Percentiles rank a stretch among this genome's conserved stretches.
phyloP scores from a whole-genome alignment of 371 early-diverging fungal species.

The Mucor indicus region DNA sequence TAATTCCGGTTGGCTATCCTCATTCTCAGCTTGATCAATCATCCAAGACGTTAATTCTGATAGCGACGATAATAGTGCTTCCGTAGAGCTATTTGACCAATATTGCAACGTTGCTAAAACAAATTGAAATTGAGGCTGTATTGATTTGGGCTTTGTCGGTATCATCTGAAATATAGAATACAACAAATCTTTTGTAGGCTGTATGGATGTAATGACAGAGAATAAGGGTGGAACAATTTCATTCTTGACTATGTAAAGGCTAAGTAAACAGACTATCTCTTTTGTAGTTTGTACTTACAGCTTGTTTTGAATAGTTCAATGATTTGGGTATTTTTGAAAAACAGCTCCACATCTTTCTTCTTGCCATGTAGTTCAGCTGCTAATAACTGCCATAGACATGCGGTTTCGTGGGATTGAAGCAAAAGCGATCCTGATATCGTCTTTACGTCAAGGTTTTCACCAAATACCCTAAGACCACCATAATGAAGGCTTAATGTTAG shows the following conservation, averaged over 20 bases:
- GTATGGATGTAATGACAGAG: constrained; percentile 14
- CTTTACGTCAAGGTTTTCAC: constrained; percentile 18
- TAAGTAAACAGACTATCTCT: not conserved
- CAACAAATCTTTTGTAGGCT: constrained; percentile 21
- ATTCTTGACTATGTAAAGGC: constrained; percentile 4
- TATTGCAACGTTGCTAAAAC: constrained; percentile 10
- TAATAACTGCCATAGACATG: constrained; percentile 29
- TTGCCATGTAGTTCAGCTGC: constrained; percentile 30
- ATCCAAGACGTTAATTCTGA: not conserved
- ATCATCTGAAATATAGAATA: constrained; percentile 12
- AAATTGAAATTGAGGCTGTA: constrained; percentile 7
- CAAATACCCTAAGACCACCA: constrained; percentile 23
- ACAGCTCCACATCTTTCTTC: constrained; percentile 6
- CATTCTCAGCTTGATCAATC: constrained; percentile 6
- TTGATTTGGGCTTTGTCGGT: not conserved
- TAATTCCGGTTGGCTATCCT: not conserved
- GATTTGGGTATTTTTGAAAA: constrained; percentile 15
- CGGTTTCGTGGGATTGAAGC: constrained; percentile 22
- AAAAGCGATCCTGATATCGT: constrained; percentile 5
- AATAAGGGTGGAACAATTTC: constrained; percentile 21
- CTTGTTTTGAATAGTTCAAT: constrained; percentile 14
- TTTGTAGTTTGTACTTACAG: constrained; percentile 8
- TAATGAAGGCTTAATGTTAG: constrained; percentile 15
- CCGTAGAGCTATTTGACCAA: constrained; percentile 5
- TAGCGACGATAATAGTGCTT: not conserved